Base-by-base conservation (phyloP, 2,329 filamentous ascomycete species). In the Raffaelea albimanens region DNA sequence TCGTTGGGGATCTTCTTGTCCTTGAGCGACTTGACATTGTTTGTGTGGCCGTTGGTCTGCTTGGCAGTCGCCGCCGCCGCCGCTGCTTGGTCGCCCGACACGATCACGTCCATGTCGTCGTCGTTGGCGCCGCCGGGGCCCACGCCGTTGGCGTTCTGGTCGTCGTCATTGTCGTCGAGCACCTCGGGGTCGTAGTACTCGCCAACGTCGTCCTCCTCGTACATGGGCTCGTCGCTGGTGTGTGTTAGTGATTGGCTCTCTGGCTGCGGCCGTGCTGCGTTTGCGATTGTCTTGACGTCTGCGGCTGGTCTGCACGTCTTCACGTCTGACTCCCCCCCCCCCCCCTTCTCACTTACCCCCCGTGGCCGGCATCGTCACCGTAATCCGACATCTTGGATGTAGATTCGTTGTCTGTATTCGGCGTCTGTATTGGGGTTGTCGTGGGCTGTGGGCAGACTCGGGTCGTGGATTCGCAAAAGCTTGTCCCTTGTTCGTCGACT, bases 1-100 rank as follows among this genome's bases (percentile, higher is more conserved):
- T 90, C 86, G 56, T 87, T 86, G 48, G 89, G 78, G 44, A 98
- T 91, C 70, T 88, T 94, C 78, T 94, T 96, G 68, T 90, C 78
- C 61, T 81, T 82, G 60, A 75, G 69, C 43, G 72, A 71, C 61
- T 76, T 77, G 50, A 56, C 51, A 46, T 78, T 73, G 57, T 65
- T 70, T 48, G 67, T 67, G 62, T 74, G 77, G 50, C 68, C 64
- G 48, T 67, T 67, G 59, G 72, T 53, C 18, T 68, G 68, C 60
- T 74, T 76, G 31, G 78, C 78, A 1, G 71, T n/a, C n/a, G n/a
- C n/a, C 13, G 25, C 25, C 7, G 25, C 25, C 25, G 25, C 67
- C 21, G 80, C 80, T 29, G 76, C 73, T 18, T 78, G 75, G 59
- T 84, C 81, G 56, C 79, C 80, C 16, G 78, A 76, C 43, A 76